phyloP scores from a whole-genome alignment of 2,329 filamentous ascomycete species.

The Didymella pinodella region DNA sequence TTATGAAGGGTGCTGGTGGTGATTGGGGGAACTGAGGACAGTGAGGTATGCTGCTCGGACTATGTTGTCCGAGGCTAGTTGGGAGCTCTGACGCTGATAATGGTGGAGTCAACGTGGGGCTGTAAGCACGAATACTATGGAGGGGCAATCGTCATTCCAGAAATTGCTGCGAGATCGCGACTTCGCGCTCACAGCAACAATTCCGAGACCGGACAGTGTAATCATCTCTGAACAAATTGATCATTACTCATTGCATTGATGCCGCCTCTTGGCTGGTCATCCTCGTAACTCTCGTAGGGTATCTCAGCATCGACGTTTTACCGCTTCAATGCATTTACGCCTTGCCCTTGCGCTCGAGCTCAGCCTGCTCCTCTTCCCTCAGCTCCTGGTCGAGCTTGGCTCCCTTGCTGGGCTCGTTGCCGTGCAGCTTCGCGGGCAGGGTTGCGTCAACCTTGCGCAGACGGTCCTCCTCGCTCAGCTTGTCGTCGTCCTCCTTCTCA shows the following conservation, averaged over 20 bases:
- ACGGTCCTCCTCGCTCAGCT: constrained; percentile 46
- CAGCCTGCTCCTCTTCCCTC: constrained; percentile 71
- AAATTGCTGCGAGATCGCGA: constrained; percentile 2
- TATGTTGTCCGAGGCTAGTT: constrained; percentile 13
- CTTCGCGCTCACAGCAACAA: not conserved
- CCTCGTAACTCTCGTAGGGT: constrained; percentile 11
- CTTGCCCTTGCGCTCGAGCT: constrained; percentile 67
- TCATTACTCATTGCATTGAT: constrained; percentile 21
- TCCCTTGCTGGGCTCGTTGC: constrained; percentile 76
- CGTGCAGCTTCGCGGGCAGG: constrained; percentile 66
- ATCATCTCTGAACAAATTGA: not conserved
- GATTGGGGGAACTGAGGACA: constrained; percentile 12
- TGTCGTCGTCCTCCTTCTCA: constrained; percentile 52
- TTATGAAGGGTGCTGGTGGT: constrained; percentile 8
- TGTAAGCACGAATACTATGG: constrained; percentile 14
- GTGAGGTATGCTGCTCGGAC: constrained; percentile 4
- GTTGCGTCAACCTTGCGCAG: constrained; percentile 67
- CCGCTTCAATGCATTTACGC: constrained; percentile 21
- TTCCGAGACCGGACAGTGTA: too few relatives aligned
- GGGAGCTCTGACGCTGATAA: constrained; percentile 13
- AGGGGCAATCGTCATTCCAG: constrained; percentile 9
- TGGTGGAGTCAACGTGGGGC: constrained; percentile 3
- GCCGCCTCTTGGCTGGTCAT: constrained; percentile 22
- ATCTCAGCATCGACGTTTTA: constrained; percentile 19
- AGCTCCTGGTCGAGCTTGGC: constrained; percentile 76